phyloP scores from a whole-genome alignment of 1,284 basidiomycete genomes.

The Ustilago cynodontis region DNA sequence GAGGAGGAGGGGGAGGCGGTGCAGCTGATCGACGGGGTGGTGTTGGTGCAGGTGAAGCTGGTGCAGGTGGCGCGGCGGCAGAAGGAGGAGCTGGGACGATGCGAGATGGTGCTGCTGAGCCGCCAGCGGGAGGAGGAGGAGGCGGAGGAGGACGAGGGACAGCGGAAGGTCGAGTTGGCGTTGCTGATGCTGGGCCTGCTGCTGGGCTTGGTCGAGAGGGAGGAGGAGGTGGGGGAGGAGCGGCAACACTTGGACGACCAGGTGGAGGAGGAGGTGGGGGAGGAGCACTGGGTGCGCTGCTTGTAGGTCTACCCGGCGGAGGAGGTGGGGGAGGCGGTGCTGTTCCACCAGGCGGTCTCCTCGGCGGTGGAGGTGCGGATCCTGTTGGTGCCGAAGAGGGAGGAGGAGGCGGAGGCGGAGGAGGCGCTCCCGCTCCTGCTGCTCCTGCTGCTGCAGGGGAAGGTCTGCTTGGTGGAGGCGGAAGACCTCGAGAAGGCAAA shows the following conservation, averaged over 20 bases:
- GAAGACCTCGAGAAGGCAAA: slow-evolving; percentile 41
- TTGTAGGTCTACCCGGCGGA: slow-evolving; percentile 17
- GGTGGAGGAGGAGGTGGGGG: slow-evolving; percentile 35
- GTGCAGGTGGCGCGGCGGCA: slow-evolving; percentile 23
- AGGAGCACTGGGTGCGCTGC: slow-evolving; percentile 7
- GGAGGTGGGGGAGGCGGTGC: slow-evolving; percentile 32
- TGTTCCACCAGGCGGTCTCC: slow-evolving; percentile 27
- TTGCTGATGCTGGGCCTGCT: not conserved
- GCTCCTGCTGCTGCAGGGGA: slow-evolving; percentile 34
- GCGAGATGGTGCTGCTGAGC: slow-evolving; percentile 21
- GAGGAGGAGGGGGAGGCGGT: slow-evolving; percentile 79
- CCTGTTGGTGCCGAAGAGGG: slow-evolving; percentile 23
- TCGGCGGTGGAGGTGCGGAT: slow-evolving; percentile 34
- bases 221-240: slow-evolving; percentile 8
- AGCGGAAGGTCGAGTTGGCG: slow-evolving; percentile 19
- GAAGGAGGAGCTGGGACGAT: slow-evolving; percentile 30
- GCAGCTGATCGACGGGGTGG: slow-evolving; percentile 82
- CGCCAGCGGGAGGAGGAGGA: slow-evolving; percentile 17
- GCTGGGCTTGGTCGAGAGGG: slow-evolving; percentile 28
- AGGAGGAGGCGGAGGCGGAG: slow-evolving; percentile 41
- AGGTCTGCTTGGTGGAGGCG: slow-evolving; percentile 45
- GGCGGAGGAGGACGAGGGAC: slow-evolving; percentile 31
- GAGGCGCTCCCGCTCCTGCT: slow-evolving; percentile 8
- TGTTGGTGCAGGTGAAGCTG: slow-evolving; percentile 28
- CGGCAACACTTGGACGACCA: slow-evolving; percentile 19